Base-by-base conservation (phyloP, 2,329 filamentous ascomycete genomes). In the Bimuria novae-zelandiae region DNA sequence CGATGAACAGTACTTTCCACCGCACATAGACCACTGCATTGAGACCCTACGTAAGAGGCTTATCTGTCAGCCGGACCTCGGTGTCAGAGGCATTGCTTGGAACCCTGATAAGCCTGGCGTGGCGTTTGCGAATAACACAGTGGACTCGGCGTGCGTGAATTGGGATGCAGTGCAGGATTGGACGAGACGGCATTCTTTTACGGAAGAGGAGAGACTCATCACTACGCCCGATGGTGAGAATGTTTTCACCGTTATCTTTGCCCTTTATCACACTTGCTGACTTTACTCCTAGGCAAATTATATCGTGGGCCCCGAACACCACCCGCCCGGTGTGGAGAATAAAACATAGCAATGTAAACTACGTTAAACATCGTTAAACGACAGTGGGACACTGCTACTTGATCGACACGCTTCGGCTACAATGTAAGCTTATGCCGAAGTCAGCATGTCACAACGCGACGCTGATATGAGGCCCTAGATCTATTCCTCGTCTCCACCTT, bases 1-100 rank as follows among this genome's bases (percentile, higher is more conserved):
- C 16, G 27, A 41, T 14, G 45, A 49, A 17, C 44, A 49, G n/a
- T 49, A 44, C 19, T 53, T 49, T 25, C 51, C 51, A 7, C 39
- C 52, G 4, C 52, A 54, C 30, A 54, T 54, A 14, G 52, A 54
- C 37, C 52, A 54, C 47, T 54, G 52, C 40, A 50, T 54, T 19
- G 52, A 51, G 23, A 50, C 52, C 7, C 27, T 54, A 17, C 41
- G 52, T 1, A 45, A 29, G 21, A 50, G 46, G 27, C 52, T 54
- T 2, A 47, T 54, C 10, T 54, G 52, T 33, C 52, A 54, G 42
- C 46, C 52, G 4, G 52, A 54, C 30, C 46, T 54, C 3, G 47
- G 52, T 27, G 46, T 51, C 29, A 49, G 51, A 21, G 51, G 45
- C 12, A 44, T 53, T 25, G 51, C 51, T 12, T 53, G 51, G 51